These are phyloP conservation scores for Infundibulicybe gibba DNA, from an alignment of 768 basidiomycete genomes.

Conservation along the genomic window DNA sequence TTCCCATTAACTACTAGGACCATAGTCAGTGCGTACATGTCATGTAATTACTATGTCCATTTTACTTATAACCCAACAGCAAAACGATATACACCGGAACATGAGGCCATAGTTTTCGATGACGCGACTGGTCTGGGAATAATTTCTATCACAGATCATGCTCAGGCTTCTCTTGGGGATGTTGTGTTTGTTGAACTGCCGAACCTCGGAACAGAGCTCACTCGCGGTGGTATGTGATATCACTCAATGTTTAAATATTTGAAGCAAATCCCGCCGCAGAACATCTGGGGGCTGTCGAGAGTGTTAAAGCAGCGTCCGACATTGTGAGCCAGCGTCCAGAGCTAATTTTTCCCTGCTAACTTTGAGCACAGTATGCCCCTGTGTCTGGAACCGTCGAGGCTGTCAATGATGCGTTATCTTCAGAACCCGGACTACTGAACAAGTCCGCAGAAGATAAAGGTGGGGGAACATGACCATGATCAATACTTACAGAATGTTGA, in stretches of 20 bases:
- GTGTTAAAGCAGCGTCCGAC: conserved; percentile 95
- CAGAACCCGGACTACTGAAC: conserved; percentile 80
- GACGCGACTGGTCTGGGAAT: conserved; percentile 72
- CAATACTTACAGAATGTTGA: background rate
- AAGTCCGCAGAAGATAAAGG: conserved; percentile 83
- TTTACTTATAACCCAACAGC: conserved; percentile 32
- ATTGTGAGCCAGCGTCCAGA: conserved; percentile 48
- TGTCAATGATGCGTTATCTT: conserved; percentile 69
- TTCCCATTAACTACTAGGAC: too few relatives aligned
- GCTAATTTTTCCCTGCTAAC: background rate
- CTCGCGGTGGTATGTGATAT: conserved; percentile 64
- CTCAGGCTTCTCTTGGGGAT: conserved; percentile 89
- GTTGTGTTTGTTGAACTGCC: conserved; percentile 97
- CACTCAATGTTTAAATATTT: conserved; percentile 1
- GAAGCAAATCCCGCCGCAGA: conserved; percentile 37
- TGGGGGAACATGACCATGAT: conserved; percentile 25
- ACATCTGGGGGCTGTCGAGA: conserved; percentile 89
- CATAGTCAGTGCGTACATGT: too few relatives aligned
- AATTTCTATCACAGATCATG: conserved; percentile 87
- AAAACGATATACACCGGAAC: conserved; percentile 80
- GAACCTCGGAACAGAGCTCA: conserved; percentile 52
- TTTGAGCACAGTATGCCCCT: conserved; percentile 74
- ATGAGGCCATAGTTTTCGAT: conserved; percentile 85
- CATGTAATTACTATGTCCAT: too few relatives aligned
- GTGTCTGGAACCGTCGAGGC: conserved; percentile 80